Evolutionary conservation across 805 yeast genomes (phyloP), one percentile per base, ranked within the genome.

Genomic region (Yarrowia hollandica): DNA sequence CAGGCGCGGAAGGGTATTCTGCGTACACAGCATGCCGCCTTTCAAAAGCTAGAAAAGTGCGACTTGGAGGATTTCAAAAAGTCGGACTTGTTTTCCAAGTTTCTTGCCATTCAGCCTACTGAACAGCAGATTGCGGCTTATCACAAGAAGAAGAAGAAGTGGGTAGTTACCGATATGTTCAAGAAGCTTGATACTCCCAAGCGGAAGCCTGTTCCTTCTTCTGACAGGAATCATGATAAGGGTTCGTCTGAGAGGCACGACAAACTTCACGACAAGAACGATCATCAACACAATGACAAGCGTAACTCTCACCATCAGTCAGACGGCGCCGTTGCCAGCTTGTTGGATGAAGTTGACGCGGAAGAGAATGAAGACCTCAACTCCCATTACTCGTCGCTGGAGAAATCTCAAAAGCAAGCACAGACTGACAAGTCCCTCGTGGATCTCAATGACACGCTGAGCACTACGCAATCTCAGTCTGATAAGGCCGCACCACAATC

Each of bases 1-100:
- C 71, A 70, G 21, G 90, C 90, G 0, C 74, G 95, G 60, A 77
- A 75, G 57, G 75, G 83, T 11, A 72, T 90, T n/a, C 71, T 90
- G 22, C 67, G 74, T 1, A 66, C 86, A 3, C 96, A 90, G 65
- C 69, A 75, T 14, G 77, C 77, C 9, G 77, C 83, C 0, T 81
- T 74, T 63, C 70, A 75, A 9, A 70, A 76, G 18, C 75, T 90
- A 77, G 77, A 79, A 44, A 72, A 73, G 7, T 71, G 75, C 0
- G 84, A 84, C 62, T 79, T 82, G 63, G 76, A 75, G n/a, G 79
- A 76, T 6, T 90, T 88, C 69, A 82, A 82, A 64, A 73, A 72
- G 30, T 85, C 91, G 0, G 82, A 78, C 41, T 65, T 76, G 0
- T 86, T 82, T 65, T 64, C 82, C 52, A 77, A 82, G 60, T 73